These are phyloP conservation scores for Aquanectria penicillioides DNA, from an alignment of 2,329 filamentous ascomycete species.

Conservation along the genomic window DNA sequence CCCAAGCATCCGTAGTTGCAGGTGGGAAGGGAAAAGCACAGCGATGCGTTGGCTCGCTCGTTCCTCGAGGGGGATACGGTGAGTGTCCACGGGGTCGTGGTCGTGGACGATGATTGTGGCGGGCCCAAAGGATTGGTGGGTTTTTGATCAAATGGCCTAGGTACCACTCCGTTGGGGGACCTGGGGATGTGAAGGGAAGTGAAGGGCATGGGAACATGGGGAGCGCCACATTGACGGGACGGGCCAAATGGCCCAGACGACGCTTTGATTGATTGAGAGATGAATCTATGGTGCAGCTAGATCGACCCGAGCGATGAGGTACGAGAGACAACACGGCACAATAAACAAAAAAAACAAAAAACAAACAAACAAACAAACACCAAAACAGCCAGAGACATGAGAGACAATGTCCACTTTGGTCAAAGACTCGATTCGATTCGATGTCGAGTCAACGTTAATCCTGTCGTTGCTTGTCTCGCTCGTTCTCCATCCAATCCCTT, in stretches of 20 bases:
- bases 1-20: constrained; percentile 13
- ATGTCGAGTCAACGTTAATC: constrained; percentile 2
- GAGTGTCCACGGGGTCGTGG: constrained; percentile 6
- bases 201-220: not conserved
- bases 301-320: not conserved
- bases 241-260: not conserved
- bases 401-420: constrained; percentile 17
- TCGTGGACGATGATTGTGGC: constrained; percentile 1
- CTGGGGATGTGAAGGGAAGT: not conserved
- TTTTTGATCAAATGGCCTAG: too few species aligned
- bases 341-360: not conserved
- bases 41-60: constrained; percentile 1
- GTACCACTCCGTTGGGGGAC: too few species aligned
- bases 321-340: not conserved
- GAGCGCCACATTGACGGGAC: not conserved
- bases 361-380: constrained; percentile 11
- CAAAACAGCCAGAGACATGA: constrained; percentile 18
- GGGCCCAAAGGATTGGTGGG: not conserved
- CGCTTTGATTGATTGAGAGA: not conserved
- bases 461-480: constrained; percentile 3
- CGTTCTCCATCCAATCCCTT: constrained; percentile 4
- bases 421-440: constrained; percentile 27
- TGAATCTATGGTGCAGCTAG: not conserved
- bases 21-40: not conserved
- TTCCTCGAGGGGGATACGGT: constrained; percentile 7